Evolutionary conservation across 176 grass and related monocot species (phyloP), one percentile per base, ranked within the genome.

Genomic region (Pharus latifolius): DNA sequence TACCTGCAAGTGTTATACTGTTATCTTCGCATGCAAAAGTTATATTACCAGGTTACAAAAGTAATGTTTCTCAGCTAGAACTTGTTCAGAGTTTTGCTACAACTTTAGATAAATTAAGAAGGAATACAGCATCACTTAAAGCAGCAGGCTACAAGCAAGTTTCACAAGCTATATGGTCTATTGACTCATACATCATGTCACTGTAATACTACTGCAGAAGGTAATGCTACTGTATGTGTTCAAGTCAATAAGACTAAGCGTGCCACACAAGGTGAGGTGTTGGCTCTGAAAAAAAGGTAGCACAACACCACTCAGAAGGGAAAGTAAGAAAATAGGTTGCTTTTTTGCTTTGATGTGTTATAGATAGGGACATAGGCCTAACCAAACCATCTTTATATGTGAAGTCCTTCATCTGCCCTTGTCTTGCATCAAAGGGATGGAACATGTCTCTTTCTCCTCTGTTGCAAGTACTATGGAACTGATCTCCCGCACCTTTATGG

Each of bases 401-500:
- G 12, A 57, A 32, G n/a, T 38, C 10, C 1, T 52, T 37, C 37
- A 52, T 69, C 38, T 51, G 6, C 0, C 2, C 38, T 69, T 6
- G 31, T 20, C 17, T 51, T 53, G 46, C 19, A 16, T n/a, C 32
- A 69, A 53, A 53, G n/a, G n/a, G n/a, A n/a, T n/a, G n/a, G n/a
- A n/a, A n/a, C n/a, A n/a, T n/a, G n/a, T n/a, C n/a, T n/a, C n/a
- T n/a, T n/a, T n/a, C n/a, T n/a, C n/a, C n/a, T n/a, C n/a, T n/a
- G n/a, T n/a, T n/a, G 17, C 10, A 44, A 33, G 26, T 32, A 23
- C 53, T 59, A 60, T n/a, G n/a, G n/a, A n/a, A n/a, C n/a, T n/a
- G 32, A 66, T 64, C 66, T 20, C 11, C 33, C 24, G 42, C 7
- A 8, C 75, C 25, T 60, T 76, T 76, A 46, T 63, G 64, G 63